Evolutionary conservation across 768 basidiomycete genomes (phyloP).

Genomic region (Podaxis sp.): DNA sequence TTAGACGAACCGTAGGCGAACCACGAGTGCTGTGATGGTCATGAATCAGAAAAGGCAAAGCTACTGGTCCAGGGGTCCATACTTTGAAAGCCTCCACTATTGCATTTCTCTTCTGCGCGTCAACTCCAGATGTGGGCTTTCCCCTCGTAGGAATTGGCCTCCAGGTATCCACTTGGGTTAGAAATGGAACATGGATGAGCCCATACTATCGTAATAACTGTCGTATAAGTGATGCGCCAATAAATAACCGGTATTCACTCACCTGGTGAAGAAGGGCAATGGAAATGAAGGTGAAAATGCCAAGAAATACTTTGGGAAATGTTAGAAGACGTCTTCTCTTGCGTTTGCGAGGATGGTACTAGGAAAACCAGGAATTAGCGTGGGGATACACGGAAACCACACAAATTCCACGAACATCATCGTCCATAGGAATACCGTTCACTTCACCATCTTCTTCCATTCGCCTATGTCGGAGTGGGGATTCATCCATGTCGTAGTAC

Average conservation of each 20-base stretch:
- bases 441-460: slow-evolving; percentile 2
- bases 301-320: background rate
- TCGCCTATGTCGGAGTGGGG: slow-evolving; percentile 11
- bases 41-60: background rate
- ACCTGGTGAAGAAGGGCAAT: slow-evolving; percentile 6
- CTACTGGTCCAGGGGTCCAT: slow-evolving; percentile 19
- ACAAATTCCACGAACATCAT: background rate
- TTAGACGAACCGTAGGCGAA: slow-evolving; percentile 68
- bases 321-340: background rate
- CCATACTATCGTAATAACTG: background rate
- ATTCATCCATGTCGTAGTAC: background rate
- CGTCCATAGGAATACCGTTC: background rate
- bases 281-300: background rate
- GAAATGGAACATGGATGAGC: background rate
- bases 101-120: slow-evolving; percentile 63
- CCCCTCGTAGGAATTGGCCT: background rate
- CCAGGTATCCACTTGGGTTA: background rate
- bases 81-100: slow-evolving; percentile 82
- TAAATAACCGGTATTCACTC: background rate
- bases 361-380: background rate
- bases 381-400: background rate
- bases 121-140: slow-evolving; percentile 36
- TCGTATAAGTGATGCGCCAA: background rate
- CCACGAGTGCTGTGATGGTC: slow-evolving; percentile 74
- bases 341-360: slow-evolving; percentile 2